Evolutionary conservation across 208 protist genomes (phyloP).

Genomic region (Endotrypanum monterogeii): DNA sequence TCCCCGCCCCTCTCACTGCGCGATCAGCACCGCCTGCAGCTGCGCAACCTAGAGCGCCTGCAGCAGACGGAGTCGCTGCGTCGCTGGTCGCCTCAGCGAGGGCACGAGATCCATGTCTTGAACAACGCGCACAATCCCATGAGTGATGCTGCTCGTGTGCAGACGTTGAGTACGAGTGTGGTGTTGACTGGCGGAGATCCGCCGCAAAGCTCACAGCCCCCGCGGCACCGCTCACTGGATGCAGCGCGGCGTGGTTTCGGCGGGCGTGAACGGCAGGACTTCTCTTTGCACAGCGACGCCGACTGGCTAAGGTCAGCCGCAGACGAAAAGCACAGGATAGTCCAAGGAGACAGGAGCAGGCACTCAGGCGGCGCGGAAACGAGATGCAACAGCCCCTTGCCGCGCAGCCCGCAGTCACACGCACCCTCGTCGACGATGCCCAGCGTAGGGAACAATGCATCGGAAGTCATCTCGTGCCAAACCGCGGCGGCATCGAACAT

Average conservation of each 20-base stretch:
- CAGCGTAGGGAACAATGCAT: not conserved
- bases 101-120: not conserved
- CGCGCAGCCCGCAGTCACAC: slow-evolving; percentile 1
- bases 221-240: not conserved
- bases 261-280: not conserved
- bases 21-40: slow-evolving; percentile 10
- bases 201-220: not conserved
- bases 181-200: not conserved
- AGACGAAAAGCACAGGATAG: too few relatives aligned
- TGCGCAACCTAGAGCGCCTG: not conserved
- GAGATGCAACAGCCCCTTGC: not conserved
- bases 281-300: not conserved
- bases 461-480: not conserved
- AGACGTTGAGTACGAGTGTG: not conserved
- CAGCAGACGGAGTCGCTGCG: not conserved
- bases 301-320: not conserved
- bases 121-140: not conserved
- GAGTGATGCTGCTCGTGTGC: not conserved
- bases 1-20: slow-evolving; percentile 9
- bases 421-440: not conserved
- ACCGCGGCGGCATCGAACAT: not conserved
- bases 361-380: not conserved
- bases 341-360: not conserved
- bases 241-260: not conserved
- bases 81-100: too few relatives aligned